Base-by-base conservation (phyloP, 495 filamentous ascomycete species). In the Lophiotrema nucula region DNA sequence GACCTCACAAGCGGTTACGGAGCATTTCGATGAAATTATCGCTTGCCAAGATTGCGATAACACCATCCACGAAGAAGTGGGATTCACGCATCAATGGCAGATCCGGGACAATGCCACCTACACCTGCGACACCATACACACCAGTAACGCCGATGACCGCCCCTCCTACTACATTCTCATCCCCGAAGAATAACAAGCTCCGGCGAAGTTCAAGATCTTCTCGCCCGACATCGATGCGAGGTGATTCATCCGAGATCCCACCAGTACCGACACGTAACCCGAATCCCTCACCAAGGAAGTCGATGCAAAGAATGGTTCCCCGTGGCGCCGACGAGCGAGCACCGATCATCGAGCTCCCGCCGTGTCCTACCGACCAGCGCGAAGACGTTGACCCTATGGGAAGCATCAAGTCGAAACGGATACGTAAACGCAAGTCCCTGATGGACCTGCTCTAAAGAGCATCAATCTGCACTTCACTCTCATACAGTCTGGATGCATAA, bases 321-420 rank as follows among this genome's bases (percentile, higher is more conserved):
- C 58, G 64, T 8, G 64, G 64, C 42, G 64, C 64, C 5, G 38
- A 63, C 28, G 64, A 66, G 64, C 41, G 64, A 1, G 64, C 52
- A 26, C 64, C 64, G 15, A 24, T 38, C 5, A 21, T 66, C 22
- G 64, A 62, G 38, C 45, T 66, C 4, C 64, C 64, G 11, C 58
- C 58, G 0, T 66, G 56, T 44, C 64, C 59, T 0, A 48, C 13
- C 27, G 52, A 60, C 11, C 31, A 51, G 8, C 6, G 11, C 18
- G 19, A 6, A 11, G 19, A 6, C 18, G 19, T 6, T 43, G 21
- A 37, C 26, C 16, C 19, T 48, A 19, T 33, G 11, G 10, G 19
- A 16, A 49, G 55, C 31, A n/a, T 60, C 27, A 65, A 60, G 38
- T 41, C 57, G 0, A 45, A 44, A 13, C 21, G 47, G n/a, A 18